phyloP scores from a whole-genome alignment of 2,329 filamentous ascomycete genomes.

The Xylariales sp. region DNA sequence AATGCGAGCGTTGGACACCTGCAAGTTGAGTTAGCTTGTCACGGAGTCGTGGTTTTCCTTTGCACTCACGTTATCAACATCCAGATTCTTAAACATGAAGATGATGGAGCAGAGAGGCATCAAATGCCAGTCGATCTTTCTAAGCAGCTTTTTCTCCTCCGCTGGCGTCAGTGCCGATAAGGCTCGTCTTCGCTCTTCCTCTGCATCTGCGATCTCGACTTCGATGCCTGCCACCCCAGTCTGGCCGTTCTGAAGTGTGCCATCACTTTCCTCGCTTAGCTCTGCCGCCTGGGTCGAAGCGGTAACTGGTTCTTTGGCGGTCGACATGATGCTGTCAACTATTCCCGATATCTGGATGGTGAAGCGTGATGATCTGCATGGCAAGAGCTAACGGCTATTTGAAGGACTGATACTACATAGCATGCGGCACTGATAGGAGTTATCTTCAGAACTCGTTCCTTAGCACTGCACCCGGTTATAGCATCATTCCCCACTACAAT shows the following conservation, averaged over 20 bases:
- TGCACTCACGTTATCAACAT: slow-evolving; percentile 29
- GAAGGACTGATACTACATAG: too few relatives aligned
- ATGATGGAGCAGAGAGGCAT: slow-evolving; percentile 35
- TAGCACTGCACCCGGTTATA: slow-evolving; percentile 1
- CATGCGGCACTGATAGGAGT: too few relatives aligned
- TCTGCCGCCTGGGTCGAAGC: slow-evolving; percentile 3
- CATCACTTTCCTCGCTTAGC: not conserved
- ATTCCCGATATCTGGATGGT: not conserved
- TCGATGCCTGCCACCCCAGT: not conserved
- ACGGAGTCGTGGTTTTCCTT: not conserved
- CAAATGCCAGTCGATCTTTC: slow-evolving; percentile 37
- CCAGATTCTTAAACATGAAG: slow-evolving; percentile 36
- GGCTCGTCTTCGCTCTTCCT: not conserved
- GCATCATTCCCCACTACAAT: slow-evolving; percentile 8
- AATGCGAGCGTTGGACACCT: slow-evolving; percentile 37
- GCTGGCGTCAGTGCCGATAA: slow-evolving; percentile 25
- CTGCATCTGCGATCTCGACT: not conserved
- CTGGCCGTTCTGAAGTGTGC: not conserved
- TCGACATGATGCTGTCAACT: slow-evolving; percentile 1
- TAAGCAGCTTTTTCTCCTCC: slow-evolving; percentile 40
- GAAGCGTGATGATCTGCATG: not conserved
- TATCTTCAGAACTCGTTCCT: too few relatives aligned
- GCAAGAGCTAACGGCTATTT: too few relatives aligned
- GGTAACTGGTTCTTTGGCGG: not conserved
- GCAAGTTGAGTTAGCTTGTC: not conserved